Conservation (phyloP, 345 rosid species). For the Populus euphratica region DNA sequence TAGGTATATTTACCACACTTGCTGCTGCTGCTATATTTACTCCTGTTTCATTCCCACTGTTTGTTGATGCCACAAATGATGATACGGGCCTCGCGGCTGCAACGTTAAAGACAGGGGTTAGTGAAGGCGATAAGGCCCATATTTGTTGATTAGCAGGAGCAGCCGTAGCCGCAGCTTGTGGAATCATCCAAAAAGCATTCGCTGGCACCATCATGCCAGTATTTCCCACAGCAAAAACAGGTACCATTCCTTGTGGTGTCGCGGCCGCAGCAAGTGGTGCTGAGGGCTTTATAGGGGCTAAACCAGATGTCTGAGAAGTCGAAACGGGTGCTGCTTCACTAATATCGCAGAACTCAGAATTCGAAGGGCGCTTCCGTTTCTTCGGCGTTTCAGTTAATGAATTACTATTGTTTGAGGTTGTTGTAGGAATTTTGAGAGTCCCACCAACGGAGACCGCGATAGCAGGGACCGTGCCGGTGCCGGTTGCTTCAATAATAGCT, state of each 20-base stretch:
- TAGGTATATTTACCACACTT: background rate
- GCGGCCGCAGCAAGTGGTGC: conserved; percentile 6
- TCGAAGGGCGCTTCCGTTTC: conserved; percentile 36
- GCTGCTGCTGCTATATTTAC: background rate
- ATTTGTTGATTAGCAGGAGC: conserved; percentile 18
- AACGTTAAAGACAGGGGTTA: conserved; percentile 34
- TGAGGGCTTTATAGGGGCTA: conserved; percentile 22
- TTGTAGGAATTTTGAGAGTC: conserved; percentile 41
- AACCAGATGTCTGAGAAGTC: conserved; percentile 30
- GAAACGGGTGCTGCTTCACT: conserved; percentile 13
- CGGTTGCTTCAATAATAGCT: conserved; percentile 45
- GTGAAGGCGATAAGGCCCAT: conserved; percentile 39
- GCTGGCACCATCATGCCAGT: conserved; percentile 43
- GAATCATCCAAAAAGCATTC: conserved; percentile 50
- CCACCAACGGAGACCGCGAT: conserved; percentile 45
- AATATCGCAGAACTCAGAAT: conserved; percentile 32
- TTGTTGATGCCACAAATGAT: conserved; percentile 17
- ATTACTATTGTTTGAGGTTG: background rate
- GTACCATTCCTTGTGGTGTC: conserved; percentile 37
- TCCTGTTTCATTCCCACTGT: background rate
- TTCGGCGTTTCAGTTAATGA: conserved; percentile 5
- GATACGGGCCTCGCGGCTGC: conserved; percentile 33
- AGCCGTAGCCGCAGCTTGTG: conserved; percentile 16
- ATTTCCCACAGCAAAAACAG: conserved; percentile 40
- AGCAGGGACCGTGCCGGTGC: conserved; percentile 45